Base-by-base conservation (phyloP, 257 asterid species). In the Mentha longifolia region DNA sequence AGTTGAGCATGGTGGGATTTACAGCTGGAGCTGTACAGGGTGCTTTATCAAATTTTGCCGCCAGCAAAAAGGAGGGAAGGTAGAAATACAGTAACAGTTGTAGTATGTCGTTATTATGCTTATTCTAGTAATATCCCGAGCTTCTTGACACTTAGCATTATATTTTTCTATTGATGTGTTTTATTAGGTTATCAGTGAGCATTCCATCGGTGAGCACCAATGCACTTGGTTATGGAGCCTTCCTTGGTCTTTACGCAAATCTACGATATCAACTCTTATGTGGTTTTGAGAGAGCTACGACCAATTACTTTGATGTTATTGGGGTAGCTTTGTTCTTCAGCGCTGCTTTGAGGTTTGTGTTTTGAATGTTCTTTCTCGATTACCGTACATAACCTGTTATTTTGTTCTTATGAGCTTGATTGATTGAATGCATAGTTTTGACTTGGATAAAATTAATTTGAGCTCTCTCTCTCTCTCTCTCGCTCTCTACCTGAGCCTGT, bases 221-320 rank as follows among this genome's bases (percentile, higher is more conserved):
- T 80, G 95, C 98, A 16, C 95, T 95, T 22, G 98, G 98, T 61
- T 95, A 92, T 75, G 99, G 99, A 77, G 95, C 97, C 62, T 95
- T 95, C 81, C 98, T 95, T 67, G 98, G 98, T 54, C 78, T 95
- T 1, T 95, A 92, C 75, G 98, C 97, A 10, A 95, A 95, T 84
- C 76, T 92, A 77, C 89, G 97, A 3, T 87, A 95, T 78, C 99
- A 95, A 84, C 87, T 95, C 72, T 73, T 90, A 77, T 87, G 84
- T 82, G 99, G 99, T 35, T 83, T 95, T 56, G 99, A 95, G 77
- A 81, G 93, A 83, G 85, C 80, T 42, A 83, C 85, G 25, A 68
- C 75, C 67, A 87, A 66, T 76, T 86, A 92, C 80, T 95, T 95
- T 78, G 99, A 95, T 83, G 98, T 92, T 66, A 92, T 95, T 72